A percentile compares a stretch with the other conserved stretches of the same genome.
phyloP scores from a whole-genome alignment of 2,329 filamentous ascomycete genomes.

The Phoma herbarum region DNA sequence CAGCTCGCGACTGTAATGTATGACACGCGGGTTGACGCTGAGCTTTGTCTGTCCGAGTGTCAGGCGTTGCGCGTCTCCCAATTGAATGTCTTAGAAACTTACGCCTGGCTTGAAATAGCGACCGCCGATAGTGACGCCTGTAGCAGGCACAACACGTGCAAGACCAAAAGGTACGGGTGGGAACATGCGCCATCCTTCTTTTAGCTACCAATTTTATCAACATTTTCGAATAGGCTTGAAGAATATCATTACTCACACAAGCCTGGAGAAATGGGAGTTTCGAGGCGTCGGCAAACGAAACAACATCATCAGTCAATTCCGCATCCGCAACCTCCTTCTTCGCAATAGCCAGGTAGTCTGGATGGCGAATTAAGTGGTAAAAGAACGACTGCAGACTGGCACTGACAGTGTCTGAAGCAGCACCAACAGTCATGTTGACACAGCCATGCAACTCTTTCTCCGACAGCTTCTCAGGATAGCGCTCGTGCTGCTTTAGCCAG shows the following conservation, averaged over 20 bases:
- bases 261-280: not conserved
- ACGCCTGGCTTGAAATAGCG: too few species aligned
- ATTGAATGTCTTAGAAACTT: too few species aligned
- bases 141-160: not conserved
- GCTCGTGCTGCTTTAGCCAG: constrained; percentile 47
- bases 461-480: constrained; percentile 46
- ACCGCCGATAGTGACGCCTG: not conserved
- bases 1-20: not conserved
- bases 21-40: not conserved
- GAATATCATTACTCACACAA: not conserved
- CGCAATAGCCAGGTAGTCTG: constrained; percentile 2
- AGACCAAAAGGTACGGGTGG: not conserved
- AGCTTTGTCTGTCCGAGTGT: not conserved
- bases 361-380: constrained; percentile 48
- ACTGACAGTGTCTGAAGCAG: constrained; percentile 52
- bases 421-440: constrained; percentile 50
- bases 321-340: constrained; percentile 24
- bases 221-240: not conserved
- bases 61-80: not conserved
- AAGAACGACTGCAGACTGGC: constrained; percentile 49
- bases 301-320: not conserved
- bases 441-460: constrained; percentile 49
- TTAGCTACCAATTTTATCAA: not conserved
- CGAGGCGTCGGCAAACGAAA: not conserved
- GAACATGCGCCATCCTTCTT: not conserved